These are phyloP conservation scores for Thermothelomyces thermophilus DNA, from an alignment of 2,329 filamentous ascomycete species.

Conservation along the genomic window DNA sequence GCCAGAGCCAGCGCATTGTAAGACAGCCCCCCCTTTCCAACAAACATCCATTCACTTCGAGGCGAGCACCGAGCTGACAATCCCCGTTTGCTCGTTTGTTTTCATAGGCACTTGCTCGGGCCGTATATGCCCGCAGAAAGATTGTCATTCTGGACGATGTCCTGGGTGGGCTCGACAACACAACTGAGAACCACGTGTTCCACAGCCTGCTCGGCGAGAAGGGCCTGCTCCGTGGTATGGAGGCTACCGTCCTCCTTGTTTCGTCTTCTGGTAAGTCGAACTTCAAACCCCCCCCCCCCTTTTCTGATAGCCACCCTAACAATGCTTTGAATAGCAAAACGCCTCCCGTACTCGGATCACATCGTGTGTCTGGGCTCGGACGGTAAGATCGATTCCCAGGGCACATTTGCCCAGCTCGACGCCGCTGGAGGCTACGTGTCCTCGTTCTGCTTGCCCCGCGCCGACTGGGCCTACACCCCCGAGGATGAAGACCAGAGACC, in stretches of 20 bases:
- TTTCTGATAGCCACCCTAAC: background rate
- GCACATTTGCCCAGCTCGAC: conserved; percentile 25
- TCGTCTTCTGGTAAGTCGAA: conserved; percentile 35
- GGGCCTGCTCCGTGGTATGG: conserved; percentile 36
- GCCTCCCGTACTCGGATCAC: conserved; percentile 33
- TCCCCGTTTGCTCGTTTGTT: too few species aligned
- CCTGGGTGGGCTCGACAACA: conserved; percentile 39
- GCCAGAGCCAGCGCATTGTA: conserved; percentile 29
- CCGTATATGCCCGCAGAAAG: conserved; percentile 36
- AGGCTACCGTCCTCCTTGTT: conserved; percentile 38
- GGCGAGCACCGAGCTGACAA: too few species aligned
- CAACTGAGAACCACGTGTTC: conserved; percentile 39
- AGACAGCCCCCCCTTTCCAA: too few species aligned
- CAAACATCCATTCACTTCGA: too few species aligned
- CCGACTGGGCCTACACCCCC: conserved; percentile 16
- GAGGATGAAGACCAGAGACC: conserved; percentile 9
- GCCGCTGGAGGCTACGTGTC: conserved; percentile 22
- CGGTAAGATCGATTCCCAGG: conserved; percentile 31
- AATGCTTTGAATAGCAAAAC: conserved; percentile 27
- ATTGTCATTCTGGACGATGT: conserved; percentile 42
- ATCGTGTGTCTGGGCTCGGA: conserved; percentile 31
- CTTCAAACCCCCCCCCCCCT: background rate
- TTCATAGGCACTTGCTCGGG: conserved; percentile 37
- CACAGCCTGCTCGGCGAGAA: conserved; percentile 33
- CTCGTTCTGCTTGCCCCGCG: conserved; percentile 16